Percentiles rank a stretch among this genome's conserved stretches.
These are phyloP conservation scores for Ogataea populi-albae DNA, from an alignment of 805 yeast genomes.

Conservation along the genomic window DNA sequence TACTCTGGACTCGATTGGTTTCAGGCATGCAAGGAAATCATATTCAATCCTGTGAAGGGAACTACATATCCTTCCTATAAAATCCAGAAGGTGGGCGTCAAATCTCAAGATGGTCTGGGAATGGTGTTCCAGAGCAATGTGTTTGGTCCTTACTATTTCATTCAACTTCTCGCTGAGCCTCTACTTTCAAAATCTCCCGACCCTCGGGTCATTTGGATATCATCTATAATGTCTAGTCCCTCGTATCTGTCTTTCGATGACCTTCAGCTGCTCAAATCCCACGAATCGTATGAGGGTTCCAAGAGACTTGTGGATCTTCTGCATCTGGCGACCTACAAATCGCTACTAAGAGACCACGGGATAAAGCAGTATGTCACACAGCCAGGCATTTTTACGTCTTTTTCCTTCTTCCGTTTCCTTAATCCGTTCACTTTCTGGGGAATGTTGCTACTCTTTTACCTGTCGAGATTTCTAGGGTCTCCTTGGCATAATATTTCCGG, in stretches of 20 bases:
- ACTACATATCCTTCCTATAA: constrained; percentile 89
- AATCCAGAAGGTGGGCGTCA: constrained; percentile 74
- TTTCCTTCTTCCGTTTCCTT: constrained; percentile 71
- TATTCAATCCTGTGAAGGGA: constrained; percentile 66
- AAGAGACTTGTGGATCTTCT: constrained; percentile 81
- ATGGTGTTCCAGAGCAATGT: constrained; percentile 91
- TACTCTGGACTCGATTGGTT: constrained; percentile 86
- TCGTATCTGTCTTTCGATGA: constrained; percentile 72
- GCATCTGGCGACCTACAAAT: constrained; percentile 66
- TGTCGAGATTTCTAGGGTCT: constrained; percentile 80
- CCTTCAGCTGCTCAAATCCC: constrained; percentile 61
- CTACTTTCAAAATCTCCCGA: constrained; percentile 40
- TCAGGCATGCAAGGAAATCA: constrained; percentile 67
- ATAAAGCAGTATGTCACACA: constrained; percentile 77
- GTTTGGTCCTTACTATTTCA: constrained; percentile 89
- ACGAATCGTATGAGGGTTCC: constrained; percentile 85
- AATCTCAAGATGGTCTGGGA: constrained; percentile 77
- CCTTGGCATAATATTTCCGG: constrained; percentile 89
- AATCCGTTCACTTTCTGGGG: constrained; percentile 80
- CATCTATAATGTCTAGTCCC: constrained; percentile 78
- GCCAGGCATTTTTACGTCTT: constrained; percentile 91
- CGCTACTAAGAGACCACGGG: constrained; percentile 45
- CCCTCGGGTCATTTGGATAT: constrained; percentile 79
- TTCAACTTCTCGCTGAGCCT: constrained; percentile 59
- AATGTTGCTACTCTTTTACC: constrained; percentile 78